Base-by-base conservation (phyloP, 441 rosid genomes). In the Populus hybrid region DNA sequence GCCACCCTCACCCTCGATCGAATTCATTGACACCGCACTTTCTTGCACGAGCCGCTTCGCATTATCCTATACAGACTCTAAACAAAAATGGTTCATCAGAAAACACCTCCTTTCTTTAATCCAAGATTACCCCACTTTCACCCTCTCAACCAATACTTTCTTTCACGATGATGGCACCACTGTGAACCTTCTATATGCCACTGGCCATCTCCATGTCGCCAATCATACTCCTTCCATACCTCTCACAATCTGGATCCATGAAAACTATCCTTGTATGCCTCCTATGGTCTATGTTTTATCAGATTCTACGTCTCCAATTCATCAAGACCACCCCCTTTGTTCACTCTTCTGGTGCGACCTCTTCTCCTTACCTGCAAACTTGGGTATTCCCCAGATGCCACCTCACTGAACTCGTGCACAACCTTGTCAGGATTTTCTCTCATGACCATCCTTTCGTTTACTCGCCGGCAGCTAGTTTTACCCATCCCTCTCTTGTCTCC, bases 21-120 rank as follows among this genome's bases (percentile, higher is more conserved):
- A 84, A 65, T 87, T 88, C 90, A 84, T 91, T 35, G 93, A 91
- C 5, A 84, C 86, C 1, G 89, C 93, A 4, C 90, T 90, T 71
- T 77, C 78, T 31, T 79, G 82, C 45, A 68, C 24, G 4, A 77
- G 78, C 36, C 67, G 79, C 4, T 87, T 79, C 38, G 78, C 89
- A 20, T 85, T 90, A 0, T 86, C 95, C 21, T 91, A 91, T 81
- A 24, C 91, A 14, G 88, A 90, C 50, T 87, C 84, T 9, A 75
- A 87, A 40, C 93, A 91, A 66, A 87, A 87, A 77, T 83, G 86
- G 87, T 23, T 83, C 5, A 90, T 91, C 24, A 76, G 90, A 73
- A 86, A 86, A 72, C 89, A 90, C 77, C 84, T 91, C 69, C 73
- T 84, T 72, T 84, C 90, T 1, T 81, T 90, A 5, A 78, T 88